phyloP scores from a whole-genome alignment of 78 protist species.

The Dictyostelium brefeldianum region DNA sequence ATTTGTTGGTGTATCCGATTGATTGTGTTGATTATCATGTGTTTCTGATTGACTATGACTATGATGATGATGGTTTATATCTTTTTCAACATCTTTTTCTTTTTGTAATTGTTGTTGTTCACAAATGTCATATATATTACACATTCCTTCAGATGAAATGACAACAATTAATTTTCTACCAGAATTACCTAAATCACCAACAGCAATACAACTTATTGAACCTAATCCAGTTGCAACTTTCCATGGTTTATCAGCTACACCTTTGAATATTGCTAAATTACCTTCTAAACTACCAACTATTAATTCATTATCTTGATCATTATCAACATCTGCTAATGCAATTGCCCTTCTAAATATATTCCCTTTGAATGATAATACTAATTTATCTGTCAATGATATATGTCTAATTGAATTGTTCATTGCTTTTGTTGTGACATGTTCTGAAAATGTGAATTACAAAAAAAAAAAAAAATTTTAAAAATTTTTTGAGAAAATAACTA shows the following conservation, averaged over 20 bases:
- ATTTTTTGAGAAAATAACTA: background rate
- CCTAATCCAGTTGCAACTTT: constrained; percentile 42
- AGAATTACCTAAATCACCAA: constrained; percentile 27
- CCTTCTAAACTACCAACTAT: constrained; percentile 70
- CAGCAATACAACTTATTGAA: constrained; percentile 46
- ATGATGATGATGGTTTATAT: background rate
- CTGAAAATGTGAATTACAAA: background rate
- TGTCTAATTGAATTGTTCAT: constrained; percentile 27
- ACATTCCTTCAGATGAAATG: constrained; percentile 74
- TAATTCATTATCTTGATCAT: constrained; percentile 60
- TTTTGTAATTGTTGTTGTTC: background rate
- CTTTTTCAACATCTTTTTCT: background rate
- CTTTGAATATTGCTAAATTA: constrained; percentile 68
- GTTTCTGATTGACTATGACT: background rate
- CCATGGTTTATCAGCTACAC: constrained; percentile 43
- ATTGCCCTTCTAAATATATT: constrained; percentile 74
- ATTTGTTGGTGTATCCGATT: background rate
- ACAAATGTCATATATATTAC: constrained; percentile 65
- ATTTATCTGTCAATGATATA: constrained; percentile 66
- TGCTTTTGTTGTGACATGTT: background rate
- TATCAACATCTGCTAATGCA: constrained; percentile 68
- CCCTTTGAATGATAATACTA: constrained; percentile 59
- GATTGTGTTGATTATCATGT: background rate
- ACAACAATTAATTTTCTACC: constrained; percentile 34
- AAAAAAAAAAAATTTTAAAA: background rate